Base-by-base conservation (phyloP, 2,329 filamentous ascomycete genomes). In the Malbranchea zuffiana region DNA sequence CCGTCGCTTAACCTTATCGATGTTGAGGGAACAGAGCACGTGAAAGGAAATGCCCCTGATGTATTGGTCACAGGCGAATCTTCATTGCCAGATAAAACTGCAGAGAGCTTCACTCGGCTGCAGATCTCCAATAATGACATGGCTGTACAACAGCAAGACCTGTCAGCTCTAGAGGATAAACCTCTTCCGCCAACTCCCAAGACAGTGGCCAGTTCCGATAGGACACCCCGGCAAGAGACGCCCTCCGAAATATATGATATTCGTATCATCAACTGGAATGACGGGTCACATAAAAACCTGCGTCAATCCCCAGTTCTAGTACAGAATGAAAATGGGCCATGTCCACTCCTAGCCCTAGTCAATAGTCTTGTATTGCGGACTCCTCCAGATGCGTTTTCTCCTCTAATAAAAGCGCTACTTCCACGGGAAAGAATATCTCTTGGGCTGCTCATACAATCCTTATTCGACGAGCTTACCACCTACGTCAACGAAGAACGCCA, bases 291-390 rank as follows among this genome's bases (percentile, higher is more conserved):
- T 1, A 68, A 72, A n/a, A 75, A 75, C 36, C 68, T 83, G 24
- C 72, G 84, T 28, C 71, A 72, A n/a, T 88, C 85, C 0, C 88
- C 90, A 0, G 85, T 96, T 39, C 66, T 96, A 26, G 78, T 92
- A 3, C 88, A 98, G 53, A 96, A 95, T 49, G 76, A 80, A 39
- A 98, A 98, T 50, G 90, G 90, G 0, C 90, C 90, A 1, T 98
- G 90, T 57, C 90, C 90, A 1, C 63, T 98, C 10, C 75, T 98
- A 17, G 90, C 90, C 2, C 68, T 98, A 4, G 87, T 96, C 41
- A 98, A 98, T 55, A 87, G 87, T 1, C 68, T 98, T 11, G 82
- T 85, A 0, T 64, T 98, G 37, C 87, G 85, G 2, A 88, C 86
- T 0, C 79, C 81, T 1, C 67, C 76, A 3, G 69, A 74, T 55